Evolutionary conservation across 2,329 filamentous ascomycete genomes (phyloP), one percentile per base, ranked within the genome.

Genomic region (Alternaria ventricosa): DNA sequence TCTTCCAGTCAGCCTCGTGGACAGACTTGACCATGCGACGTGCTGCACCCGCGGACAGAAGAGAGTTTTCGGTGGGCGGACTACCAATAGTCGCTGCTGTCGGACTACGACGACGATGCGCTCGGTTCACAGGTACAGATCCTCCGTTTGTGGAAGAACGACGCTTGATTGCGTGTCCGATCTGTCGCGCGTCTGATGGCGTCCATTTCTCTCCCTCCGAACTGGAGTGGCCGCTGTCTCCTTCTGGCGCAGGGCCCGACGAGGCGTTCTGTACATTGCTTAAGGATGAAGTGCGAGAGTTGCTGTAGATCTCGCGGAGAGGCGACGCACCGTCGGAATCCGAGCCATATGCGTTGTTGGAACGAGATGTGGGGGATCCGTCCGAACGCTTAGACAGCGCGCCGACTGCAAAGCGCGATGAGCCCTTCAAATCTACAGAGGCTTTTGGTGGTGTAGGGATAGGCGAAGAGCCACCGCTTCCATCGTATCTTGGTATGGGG

Each of bases 401-500:
- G 6, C 95, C 95, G 3, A 94, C 87, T 72, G 97, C 92, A 82
- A 98, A 98, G 46, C 95, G 88, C 80, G 87, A 92, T 55, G 88
- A 87, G 11, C 66, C 85, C 64, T 86, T 87, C 36, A 89, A 77
- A 45, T 90, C 87, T 36, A 90, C 81, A 3, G 88, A 89, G 1
- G 88, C 82, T 56, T 87, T 83, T 30, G 85, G 88, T 77, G 76
- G 87, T 72, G 79, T 85, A 65, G 80, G 89, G 74, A 86, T 84
- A 46, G 85, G 88, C 30, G 89, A 88, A 9, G 86, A 87, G 59
- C 86, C 84, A 28, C 70, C 67, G 20, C 49, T 41, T 25, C 78
- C 73, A 12, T 73, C 71, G 3, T 65, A 57, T 23, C 53, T 57
- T 70, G 78, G 56, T 62, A 69, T 55, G 65, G 73, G 45, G 56